Percentiles rank a stretch among this genome's conserved stretches.
These are phyloP conservation scores for Gracilaria gracilis DNA, from an alignment of 23 red algal species.

Conservation along the genomic window DNA sequence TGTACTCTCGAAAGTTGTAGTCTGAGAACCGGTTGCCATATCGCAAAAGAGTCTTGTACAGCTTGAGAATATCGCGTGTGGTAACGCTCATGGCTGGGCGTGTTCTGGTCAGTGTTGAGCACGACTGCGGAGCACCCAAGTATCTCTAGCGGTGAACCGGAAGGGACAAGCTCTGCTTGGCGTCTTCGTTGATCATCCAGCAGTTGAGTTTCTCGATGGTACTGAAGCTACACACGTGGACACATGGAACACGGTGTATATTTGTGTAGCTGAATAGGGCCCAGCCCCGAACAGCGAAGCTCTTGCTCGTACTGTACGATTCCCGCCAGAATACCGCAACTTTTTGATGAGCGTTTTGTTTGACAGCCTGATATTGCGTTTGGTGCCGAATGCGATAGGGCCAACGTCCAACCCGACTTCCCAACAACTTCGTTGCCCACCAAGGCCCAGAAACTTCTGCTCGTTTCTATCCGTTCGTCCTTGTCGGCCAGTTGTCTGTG, in stretches of 20 bases:
- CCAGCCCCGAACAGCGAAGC: too few species aligned
- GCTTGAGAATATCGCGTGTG: slow-evolving; percentile 58
- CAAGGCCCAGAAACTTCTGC: not conserved
- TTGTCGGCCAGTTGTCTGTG: not conserved
- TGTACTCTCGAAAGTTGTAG: slow-evolving; percentile 84
- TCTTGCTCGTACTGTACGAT: too few species aligned
- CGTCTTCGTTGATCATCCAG: too few species aligned
- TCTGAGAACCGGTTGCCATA: slow-evolving; percentile 57
- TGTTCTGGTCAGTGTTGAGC: not conserved
- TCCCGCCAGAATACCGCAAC: not conserved
- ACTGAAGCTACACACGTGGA: too few species aligned
- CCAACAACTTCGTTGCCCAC: not conserved
- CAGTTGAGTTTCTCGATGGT: too few species aligned
- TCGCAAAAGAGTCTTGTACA: slow-evolving; percentile 67
- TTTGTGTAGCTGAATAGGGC: too few species aligned
- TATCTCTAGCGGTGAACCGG: too few species aligned
- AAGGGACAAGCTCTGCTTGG: too few species aligned
- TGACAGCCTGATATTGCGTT: not conserved
- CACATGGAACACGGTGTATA: too few species aligned
- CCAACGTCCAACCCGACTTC: not conserved
- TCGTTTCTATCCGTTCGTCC: not conserved
- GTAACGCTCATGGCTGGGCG: slow-evolving; percentile 44
- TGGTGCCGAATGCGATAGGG: not conserved
- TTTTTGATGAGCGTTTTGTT: too few species aligned
- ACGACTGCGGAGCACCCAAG: too few species aligned